phyloP scores from a whole-genome alignment of 2,329 filamentous ascomycete genomes.

The Chaetomiaceae sp. region DNA sequence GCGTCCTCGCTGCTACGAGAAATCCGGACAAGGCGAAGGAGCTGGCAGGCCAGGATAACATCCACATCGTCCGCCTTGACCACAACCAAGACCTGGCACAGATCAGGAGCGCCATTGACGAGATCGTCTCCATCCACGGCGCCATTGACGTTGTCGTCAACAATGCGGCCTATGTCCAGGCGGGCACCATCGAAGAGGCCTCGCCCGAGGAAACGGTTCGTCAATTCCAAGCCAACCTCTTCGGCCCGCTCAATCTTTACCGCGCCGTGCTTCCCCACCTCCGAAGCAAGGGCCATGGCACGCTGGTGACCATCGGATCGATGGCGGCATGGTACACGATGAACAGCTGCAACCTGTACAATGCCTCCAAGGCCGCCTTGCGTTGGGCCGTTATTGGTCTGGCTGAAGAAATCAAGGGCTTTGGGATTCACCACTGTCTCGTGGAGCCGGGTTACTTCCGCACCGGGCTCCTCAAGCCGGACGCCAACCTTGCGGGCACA shows the following conservation, averaged over 20 bases:
- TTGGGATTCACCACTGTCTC: constrained; percentile 11
- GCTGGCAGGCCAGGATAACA: constrained; percentile 2
- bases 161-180: constrained; percentile 15
- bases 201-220: constrained; percentile 8
- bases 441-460: constrained; percentile 15
- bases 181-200: constrained; percentile 11
- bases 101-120: constrained; percentile 5
- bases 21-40: constrained; percentile 4
- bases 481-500: constrained; percentile 6
- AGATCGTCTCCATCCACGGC: constrained; percentile 6
- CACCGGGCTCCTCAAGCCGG: constrained; percentile 12
- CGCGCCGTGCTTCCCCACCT: constrained; percentile 14
- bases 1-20: constrained; percentile 16
- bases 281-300: constrained; percentile 1
- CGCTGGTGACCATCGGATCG: constrained; percentile 10
- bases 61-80: constrained; percentile 9
- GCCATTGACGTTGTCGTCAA: constrained; percentile 16
- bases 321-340: constrained; percentile 7
- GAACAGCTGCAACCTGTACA: constrained; percentile 12
- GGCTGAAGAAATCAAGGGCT: constrained; percentile 9
- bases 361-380: constrained; percentile 11
- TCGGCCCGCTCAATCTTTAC: constrained; percentile 12
- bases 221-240: constrained; percentile 14
- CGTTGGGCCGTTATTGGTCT: constrained; percentile 1
- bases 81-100: constrained; percentile 9